Conservation (phyloP, 306 rosid genomes). For the Corylus americana region DNA sequence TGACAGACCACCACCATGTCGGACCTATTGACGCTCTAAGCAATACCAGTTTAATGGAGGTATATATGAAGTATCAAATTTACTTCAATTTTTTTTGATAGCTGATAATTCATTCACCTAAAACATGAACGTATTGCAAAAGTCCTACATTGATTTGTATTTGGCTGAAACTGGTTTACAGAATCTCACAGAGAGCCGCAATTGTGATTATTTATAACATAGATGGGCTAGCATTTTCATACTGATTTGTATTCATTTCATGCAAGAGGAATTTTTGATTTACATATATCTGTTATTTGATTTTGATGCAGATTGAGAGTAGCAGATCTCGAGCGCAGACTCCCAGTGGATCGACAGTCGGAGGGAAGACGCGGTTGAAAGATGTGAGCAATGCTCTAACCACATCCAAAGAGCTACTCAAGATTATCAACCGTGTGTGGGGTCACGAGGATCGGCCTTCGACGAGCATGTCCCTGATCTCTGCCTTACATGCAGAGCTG, state of each 20-base stretch:
- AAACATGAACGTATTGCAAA: too few relatives aligned
- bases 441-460: conserved; percentile 90
- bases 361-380: conserved; percentile 70
- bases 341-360: conserved; percentile 57
- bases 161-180: too few relatives aligned
- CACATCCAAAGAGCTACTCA: conserved; percentile 90
- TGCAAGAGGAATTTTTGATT: too few relatives aligned
- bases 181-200: too few relatives aligned
- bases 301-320: conserved; percentile 68
- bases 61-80: conserved; percentile 19
- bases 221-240: too few relatives aligned
- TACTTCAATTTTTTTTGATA: not conserved
- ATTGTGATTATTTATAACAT: too few relatives aligned
- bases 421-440: conserved; percentile 90
- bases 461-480: conserved; percentile 83
- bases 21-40: conserved; percentile 71
- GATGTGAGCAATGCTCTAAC: conserved; percentile 88
- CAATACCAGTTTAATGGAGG: conserved; percentile 95
- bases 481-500: conserved; percentile 90
- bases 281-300: not conserved
- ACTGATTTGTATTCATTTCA: too few relatives aligned
- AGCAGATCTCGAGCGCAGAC: conserved; percentile 80
- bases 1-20: conserved; percentile 55
- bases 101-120: not conserved
- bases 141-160: too few relatives aligned